Percentiles rank a stretch among this genome's conserved stretches.
These are phyloP conservation scores for Leccinum subgranulosum DNA, from an alignment of 768 basidiomycete species.

Conservation along the genomic window DNA sequence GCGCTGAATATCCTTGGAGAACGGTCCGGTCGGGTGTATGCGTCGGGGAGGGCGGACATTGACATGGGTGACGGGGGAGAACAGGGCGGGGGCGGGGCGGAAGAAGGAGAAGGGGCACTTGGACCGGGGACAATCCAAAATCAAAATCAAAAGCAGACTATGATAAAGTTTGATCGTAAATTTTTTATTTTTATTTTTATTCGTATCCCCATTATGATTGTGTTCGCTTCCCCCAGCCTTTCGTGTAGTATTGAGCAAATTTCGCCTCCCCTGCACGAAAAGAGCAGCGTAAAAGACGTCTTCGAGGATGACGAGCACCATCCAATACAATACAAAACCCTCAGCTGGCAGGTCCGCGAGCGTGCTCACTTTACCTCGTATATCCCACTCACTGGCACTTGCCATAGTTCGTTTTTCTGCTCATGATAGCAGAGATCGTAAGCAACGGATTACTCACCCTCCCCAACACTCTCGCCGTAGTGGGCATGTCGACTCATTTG, in stretches of 20 bases:
- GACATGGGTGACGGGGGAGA: conserved; percentile 10
- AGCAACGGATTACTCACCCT: conserved; percentile 1
- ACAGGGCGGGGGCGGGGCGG: not conserved
- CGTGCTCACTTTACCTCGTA: no score
- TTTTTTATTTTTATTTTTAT: not conserved
- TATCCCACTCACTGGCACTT: not conserved
- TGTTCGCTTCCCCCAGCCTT: not conserved
- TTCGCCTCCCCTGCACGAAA: not conserved
- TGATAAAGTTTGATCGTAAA: not conserved
- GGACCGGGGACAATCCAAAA: not conserved
- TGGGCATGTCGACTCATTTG: not conserved
- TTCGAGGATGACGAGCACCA: conserved; percentile 43
- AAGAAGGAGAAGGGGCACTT: not conserved
- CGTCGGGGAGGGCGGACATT: conserved; percentile 15
- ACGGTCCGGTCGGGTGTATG: conserved; percentile 27
- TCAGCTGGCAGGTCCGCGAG: conserved; percentile 1
- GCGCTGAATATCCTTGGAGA: conserved; percentile 54
- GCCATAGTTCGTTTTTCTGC: not conserved
- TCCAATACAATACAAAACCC: conserved; percentile 2
- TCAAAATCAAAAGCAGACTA: no score
- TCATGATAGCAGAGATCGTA: conserved; percentile 5
- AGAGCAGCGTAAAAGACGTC: conserved; percentile 23
- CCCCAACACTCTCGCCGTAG: not conserved
- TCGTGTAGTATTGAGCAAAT: no score
- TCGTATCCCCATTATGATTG: not conserved